Evolutionary conservation across 148 eudicot genomes (phyloP), one percentile per base, ranked within the genome.

Genomic region (Selenicereus undatus): DNA sequence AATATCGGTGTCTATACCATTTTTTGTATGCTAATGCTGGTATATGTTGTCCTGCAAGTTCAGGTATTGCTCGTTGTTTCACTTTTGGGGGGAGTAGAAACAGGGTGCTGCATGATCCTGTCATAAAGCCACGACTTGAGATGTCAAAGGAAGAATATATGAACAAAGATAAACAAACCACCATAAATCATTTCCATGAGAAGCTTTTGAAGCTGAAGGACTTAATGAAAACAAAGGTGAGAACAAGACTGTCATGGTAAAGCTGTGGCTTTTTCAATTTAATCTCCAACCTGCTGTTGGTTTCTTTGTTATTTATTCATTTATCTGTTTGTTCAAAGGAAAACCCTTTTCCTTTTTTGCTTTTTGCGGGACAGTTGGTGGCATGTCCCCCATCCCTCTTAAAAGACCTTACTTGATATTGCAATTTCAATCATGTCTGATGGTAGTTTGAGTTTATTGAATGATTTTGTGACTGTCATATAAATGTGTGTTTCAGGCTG

Each of bases 61-160:
- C 86, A 93, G 98, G 98, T 80, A 93, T 96, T 89, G 98, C 99
- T 72, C 97, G 99, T 74, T 96, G 98, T 88, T 96, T 96, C 83
- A 96, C 99, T 45, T 96, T 96, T 87, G 98, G 99, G 27, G 99
- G 98, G 79, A 96, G 97, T 88, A 87, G 97, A 85, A 90, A 88
- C 58, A 84, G 85, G 75, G 87, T 86, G 72, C 92, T 96, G 60
- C 93, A 93, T 85, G 95, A 96, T 85, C 94, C 99, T 45, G 80
- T 78, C 76, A 86, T 93, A 74, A 81, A 90, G 82, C 97, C 98
- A 60, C 91, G 98, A 76, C 69, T 81, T 50, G 87, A 89, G 83
- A 62, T 96, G 87, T 91, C 97, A 5, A 96, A 93, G 82, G 93
- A 88, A 81, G 91, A 92, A 29, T 96, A 96, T 84, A 93, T 91